Conservation (phyloP, 805 yeast species). For the Metschnikowia anglica region DNA sequence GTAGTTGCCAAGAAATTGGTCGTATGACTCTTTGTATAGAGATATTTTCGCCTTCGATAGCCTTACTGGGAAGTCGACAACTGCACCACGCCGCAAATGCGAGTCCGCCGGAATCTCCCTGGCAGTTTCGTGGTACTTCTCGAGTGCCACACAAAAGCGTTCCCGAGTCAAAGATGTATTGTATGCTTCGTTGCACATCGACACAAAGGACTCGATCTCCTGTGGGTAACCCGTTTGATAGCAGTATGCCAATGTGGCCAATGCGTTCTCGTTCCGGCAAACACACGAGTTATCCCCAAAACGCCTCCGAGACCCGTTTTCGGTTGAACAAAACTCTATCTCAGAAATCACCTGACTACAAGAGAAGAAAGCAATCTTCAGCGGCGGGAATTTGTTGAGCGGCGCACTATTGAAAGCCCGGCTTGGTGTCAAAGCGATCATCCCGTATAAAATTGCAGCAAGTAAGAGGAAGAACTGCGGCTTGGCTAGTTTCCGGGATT, state of each 20-base stretch:
- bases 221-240: conserved; percentile 26
- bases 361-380: conserved; percentile 31
- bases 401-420: conserved; percentile 32
- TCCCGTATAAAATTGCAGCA: conserved; percentile 21
- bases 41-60: conserved; percentile 24
- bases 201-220: conserved; percentile 26
- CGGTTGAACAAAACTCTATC: conserved; percentile 23
- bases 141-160: conserved; percentile 24
- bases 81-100: neutral
- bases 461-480: conserved; percentile 5
- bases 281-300: conserved; percentile 20
- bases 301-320: neutral
- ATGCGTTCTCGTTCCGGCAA: conserved; percentile 32
- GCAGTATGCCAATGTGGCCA: conserved; percentile 41
- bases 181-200: conserved; percentile 25
- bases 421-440: conserved; percentile 49
- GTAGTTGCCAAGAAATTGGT: conserved; percentile 41
- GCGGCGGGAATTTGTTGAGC: conserved; percentile 28
- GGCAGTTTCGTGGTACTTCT: conserved; percentile 9
- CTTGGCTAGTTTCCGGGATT: conserved; percentile 1
- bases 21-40: conserved; percentile 29
- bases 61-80: conserved; percentile 28
- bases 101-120: neutral
- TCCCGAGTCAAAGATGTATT: conserved; percentile 24
- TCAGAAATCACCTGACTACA: conserved; percentile 29